Evolutionary conservation across 352 stramenopile species (phyloP).

Genomic region (Phytophthora aleatoria): DNA sequence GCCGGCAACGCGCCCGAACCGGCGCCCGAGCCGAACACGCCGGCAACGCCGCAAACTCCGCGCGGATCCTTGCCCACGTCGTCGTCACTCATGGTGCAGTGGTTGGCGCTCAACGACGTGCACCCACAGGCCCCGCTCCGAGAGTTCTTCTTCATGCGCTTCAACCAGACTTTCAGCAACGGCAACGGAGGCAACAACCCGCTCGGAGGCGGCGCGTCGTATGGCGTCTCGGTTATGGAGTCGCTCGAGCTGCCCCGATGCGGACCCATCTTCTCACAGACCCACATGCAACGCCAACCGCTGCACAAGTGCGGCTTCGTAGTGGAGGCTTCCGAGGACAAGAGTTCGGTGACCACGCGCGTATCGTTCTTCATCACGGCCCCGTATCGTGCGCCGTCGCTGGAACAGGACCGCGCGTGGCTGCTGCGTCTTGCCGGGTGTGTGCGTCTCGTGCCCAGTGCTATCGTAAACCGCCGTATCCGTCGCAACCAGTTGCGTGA

Average conservation of each 20-base stretch:
- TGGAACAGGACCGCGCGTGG: constrained; percentile 59
- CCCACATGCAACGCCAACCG: constrained; percentile 48
- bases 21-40: constrained; percentile 25
- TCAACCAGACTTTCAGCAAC: constrained; percentile 61
- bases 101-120: constrained; percentile 72
- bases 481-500: constrained; percentile 64
- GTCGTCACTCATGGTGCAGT: constrained; percentile 62
- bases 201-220: constrained; percentile 41
- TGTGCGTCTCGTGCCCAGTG: constrained; percentile 63
- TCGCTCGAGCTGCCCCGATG: constrained; percentile 66
- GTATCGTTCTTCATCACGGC: constrained; percentile 79
- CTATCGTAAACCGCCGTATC: constrained; percentile 78
- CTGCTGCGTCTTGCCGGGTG: constrained; percentile 59
- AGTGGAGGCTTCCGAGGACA: constrained; percentile 66
- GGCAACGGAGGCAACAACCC: constrained; percentile 40
- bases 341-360: constrained; percentile 60
- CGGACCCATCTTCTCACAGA: constrained; percentile 50
- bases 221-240: constrained; percentile 71
- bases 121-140: constrained; percentile 56
- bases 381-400: constrained; percentile 39
- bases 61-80: constrained; percentile 26
- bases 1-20: constrained; percentile 33
- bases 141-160: constrained; percentile 85
- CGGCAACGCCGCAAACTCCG: constrained; percentile 29
- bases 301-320: constrained; percentile 78